These are phyloP conservation scores for Blastobotrys illinoisensis DNA, from an alignment of 1,139 yeast species.

Conservation along the genomic window DNA sequence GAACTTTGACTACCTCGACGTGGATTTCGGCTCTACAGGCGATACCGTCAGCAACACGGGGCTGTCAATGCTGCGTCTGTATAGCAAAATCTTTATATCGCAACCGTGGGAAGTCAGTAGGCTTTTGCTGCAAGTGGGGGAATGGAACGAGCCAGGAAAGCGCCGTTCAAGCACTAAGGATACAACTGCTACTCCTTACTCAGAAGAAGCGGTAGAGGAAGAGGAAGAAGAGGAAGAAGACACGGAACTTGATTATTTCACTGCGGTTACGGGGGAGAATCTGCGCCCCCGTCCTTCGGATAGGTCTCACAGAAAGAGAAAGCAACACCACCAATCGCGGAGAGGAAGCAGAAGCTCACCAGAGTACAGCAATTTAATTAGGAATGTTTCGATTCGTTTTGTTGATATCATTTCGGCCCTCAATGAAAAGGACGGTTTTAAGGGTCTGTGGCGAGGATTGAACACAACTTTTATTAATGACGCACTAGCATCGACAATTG, in stretches of 20 bases:
- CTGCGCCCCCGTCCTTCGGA: constrained; percentile 2
- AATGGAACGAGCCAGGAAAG: constrained; percentile 23
- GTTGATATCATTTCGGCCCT: constrained; percentile 67
- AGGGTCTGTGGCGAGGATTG: constrained; percentile 80
- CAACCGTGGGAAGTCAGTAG: constrained; percentile 90
- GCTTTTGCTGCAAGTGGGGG: constrained; percentile 75
- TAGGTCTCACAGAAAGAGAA: constrained; percentile 9
- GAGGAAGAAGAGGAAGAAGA: constrained; percentile 19
- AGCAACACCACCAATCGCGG: constrained; percentile 5
- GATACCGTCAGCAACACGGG: constrained; percentile 33
- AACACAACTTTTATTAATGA: constrained; percentile 79
- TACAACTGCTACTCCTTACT: not conserved
- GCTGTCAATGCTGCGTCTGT: constrained; percentile 59
- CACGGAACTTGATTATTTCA: constrained; percentile 47
- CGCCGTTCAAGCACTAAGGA: constrained; percentile 4
- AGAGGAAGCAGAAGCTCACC: not conserved
- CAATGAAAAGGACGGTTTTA: constrained; percentile 70
- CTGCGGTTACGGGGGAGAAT: constrained; percentile 30
- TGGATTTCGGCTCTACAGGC: constrained; percentile 11
- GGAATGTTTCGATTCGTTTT: constrained; percentile 50
- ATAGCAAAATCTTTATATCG: constrained; percentile 58
- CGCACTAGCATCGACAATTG: constrained; percentile 70
- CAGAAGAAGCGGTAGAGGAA: constrained; percentile 7
- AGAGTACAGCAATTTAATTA: constrained; percentile 2
- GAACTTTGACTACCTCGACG: constrained; percentile 12